Evolutionary conservation across 2,329 filamentous ascomycete species (phyloP).

Genomic region (Beauveria sp.): DNA sequence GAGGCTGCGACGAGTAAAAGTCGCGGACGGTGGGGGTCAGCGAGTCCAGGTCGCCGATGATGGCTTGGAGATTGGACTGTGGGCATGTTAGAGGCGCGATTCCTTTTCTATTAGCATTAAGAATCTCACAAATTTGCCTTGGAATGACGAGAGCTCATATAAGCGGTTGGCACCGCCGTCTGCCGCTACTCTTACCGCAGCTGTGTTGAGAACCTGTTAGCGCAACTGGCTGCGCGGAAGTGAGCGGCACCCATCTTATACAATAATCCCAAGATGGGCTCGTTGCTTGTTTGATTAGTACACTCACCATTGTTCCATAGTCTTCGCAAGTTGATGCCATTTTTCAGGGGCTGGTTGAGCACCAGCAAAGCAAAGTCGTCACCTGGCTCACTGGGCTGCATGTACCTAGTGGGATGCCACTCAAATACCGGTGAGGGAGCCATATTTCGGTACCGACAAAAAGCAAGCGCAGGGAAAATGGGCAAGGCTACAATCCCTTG

Average conservation of each 20-base stretch:
- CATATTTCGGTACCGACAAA: not conserved
- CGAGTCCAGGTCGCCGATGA: slow-evolving; percentile 91
- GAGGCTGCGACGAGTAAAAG: slow-evolving; percentile 55
- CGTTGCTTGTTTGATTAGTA: no score
- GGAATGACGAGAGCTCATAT: slow-evolving; percentile 36
- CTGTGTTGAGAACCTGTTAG: slow-evolving; percentile 32
- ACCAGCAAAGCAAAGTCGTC: slow-evolving; percentile 39
- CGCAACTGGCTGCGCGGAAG: not conserved
- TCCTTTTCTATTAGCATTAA: not conserved
- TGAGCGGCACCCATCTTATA: not conserved
- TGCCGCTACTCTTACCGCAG: slow-evolving; percentile 65
- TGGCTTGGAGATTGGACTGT: slow-evolving; percentile 56
- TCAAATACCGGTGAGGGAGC: slow-evolving; percentile 21
- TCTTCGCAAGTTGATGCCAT: slow-evolving; percentile 38
- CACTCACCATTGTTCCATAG: slow-evolving; percentile 42
- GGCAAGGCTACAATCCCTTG: not conserved
- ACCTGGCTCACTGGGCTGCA: slow-evolving; percentile 25
- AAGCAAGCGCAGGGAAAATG: not conserved
- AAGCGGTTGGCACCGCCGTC: slow-evolving; percentile 87
- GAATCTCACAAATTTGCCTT: slow-evolving; percentile 34
- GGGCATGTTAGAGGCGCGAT: not conserved
- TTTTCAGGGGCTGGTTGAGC: slow-evolving; percentile 43
- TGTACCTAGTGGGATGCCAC: slow-evolving; percentile 32
- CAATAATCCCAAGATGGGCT: not conserved
- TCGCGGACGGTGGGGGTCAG: slow-evolving; percentile 51